Base-by-base conservation (phyloP, 2,329 filamentous ascomycete genomes). In the Aspergillus viridinutans region DNA sequence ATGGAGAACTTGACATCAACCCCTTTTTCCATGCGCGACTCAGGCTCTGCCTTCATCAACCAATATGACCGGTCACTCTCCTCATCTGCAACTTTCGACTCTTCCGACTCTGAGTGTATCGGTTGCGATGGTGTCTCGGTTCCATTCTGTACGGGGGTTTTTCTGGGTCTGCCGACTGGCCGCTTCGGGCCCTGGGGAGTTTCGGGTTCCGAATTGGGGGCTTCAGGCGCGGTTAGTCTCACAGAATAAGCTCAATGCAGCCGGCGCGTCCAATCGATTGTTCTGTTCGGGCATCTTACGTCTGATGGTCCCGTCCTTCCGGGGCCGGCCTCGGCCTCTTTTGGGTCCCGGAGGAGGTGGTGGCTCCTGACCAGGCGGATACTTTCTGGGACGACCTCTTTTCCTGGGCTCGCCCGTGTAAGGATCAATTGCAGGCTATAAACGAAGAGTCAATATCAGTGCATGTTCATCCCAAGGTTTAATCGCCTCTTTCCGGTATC, bases 1-100 rank as follows among this genome's bases (percentile, higher is more conserved):
- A 99, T 97, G 0, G 92, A 95, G 76, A 97, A 99, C 64, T 86
- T 89, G 49, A 97, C 90, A 70, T 97, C 92, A 52, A 90, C 80
- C 0, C 92, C 93, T 54, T 92, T 93, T 71, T 96, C 91, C 17
- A 92, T 77, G 5, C 94, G 88, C 3, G 91, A 85, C 66, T 96
- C 90, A 0, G 94, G 93, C 75, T 99, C 90, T 0, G 90, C 90
- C 76, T 93, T 94, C 82, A 94, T 83, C 32, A 94, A 81, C 89
- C 90, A 92, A 74, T 89, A 92, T 73, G 80, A 79, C 49, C 70
- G 72, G 20, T 64, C 59, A 35, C 65, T 60, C 20, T 66, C 64
- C 17, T 65, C 57, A 20, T 65, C 58, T 5, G 58, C 50, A 20
- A 55, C n/a, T 25, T 66, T 62, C 5, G 48, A 45, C 6, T 60